A percentile compares a stretch with the other conserved stretches of the same genome.
Evolutionary conservation across 2,329 filamentous ascomycete species (phyloP).

Genomic region (Sclerotinia glacialis): DNA sequence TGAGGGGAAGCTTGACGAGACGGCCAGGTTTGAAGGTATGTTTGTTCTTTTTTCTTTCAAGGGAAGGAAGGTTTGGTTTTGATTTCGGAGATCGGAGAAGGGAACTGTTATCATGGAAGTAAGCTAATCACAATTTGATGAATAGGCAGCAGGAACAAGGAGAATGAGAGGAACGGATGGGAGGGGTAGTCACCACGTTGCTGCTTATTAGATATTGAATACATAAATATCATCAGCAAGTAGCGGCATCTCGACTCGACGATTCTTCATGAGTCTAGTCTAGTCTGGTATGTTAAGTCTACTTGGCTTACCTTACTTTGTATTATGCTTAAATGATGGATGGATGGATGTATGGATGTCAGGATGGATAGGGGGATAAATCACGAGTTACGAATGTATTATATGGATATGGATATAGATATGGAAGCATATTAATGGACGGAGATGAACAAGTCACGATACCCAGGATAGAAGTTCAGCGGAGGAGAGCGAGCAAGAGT

Average conservation of each 20-base stretch:
- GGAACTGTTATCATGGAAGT: too few species aligned
- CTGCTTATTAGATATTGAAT: background rate
- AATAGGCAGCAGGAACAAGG: slow-evolving; percentile 67
- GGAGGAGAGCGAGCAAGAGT: background rate
- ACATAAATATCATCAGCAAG: too few species aligned
- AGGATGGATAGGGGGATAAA: background rate
- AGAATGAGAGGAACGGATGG: slow-evolving; percentile 75
- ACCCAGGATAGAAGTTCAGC: background rate
- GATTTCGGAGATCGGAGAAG: too few species aligned
- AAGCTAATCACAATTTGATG: slow-evolving; percentile 16
- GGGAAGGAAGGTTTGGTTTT: too few species aligned
- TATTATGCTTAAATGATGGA: background rate
- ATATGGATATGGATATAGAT: background rate
- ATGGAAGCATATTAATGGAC: background rate
- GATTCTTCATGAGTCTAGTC: too few species aligned
- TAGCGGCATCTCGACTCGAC: too few species aligned
- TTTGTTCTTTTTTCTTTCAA: too few species aligned
- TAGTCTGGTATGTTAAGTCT: too few species aligned
- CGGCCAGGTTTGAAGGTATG: slow-evolving; percentile 69
- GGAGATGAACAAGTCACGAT: background rate
- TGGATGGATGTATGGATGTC: background rate
- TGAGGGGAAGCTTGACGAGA: slow-evolving; percentile 67
- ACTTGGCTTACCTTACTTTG: background rate
- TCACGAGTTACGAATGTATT: slow-evolving; percentile 5
- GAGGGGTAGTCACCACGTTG: slow-evolving; percentile 48